Conservation (phyloP, 2,329 filamentous ascomycete genomes). For the Shiraia bambusicola region DNA sequence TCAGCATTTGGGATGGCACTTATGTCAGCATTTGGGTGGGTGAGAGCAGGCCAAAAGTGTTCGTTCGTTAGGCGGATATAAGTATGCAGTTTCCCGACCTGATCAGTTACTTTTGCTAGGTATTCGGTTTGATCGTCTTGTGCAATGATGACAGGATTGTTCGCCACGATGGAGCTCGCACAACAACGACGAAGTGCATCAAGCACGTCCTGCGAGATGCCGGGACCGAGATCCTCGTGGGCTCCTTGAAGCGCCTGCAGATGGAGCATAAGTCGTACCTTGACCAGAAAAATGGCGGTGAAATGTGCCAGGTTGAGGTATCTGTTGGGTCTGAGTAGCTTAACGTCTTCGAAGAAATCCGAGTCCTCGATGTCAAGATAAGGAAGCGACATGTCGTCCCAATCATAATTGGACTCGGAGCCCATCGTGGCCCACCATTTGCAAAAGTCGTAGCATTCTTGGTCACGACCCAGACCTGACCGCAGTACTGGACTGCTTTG, state of each 20-base stretch:
- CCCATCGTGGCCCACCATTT: constrained; percentile 50
- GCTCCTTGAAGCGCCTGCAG: constrained; percentile 27
- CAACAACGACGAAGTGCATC: constrained; percentile 23
- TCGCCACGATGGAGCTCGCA: constrained; percentile 9
- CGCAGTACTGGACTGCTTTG: constrained; percentile 50
- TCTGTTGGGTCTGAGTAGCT: constrained; percentile 7
- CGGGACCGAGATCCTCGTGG: constrained; percentile 7
- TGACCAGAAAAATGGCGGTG: constrained; percentile 38
- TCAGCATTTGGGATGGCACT: constrained; percentile 1
- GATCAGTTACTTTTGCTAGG: constrained; percentile 12
- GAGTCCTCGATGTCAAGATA: constrained; percentile 45
- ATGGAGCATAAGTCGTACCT: constrained; percentile 41
- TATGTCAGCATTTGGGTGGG: constrained; percentile 2
- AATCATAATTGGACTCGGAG: constrained; percentile 38
- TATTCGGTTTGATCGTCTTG: constrained; percentile 4
- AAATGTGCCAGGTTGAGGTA: constrained; percentile 8
- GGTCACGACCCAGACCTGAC: constrained; percentile 51
- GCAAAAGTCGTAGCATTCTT: constrained; percentile 53
- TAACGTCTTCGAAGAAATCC: constrained; percentile 47
- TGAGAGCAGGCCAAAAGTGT: constrained; percentile 11
- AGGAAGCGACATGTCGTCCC: constrained; percentile 35
- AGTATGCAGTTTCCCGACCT: constrained; percentile 18
- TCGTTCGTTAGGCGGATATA: constrained; percentile 4
- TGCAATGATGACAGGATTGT: background rate
- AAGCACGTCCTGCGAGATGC: constrained; percentile 35